Conservation (phyloP, 768 basidiomycete genomes). For the Boletus sp. region DNA sequence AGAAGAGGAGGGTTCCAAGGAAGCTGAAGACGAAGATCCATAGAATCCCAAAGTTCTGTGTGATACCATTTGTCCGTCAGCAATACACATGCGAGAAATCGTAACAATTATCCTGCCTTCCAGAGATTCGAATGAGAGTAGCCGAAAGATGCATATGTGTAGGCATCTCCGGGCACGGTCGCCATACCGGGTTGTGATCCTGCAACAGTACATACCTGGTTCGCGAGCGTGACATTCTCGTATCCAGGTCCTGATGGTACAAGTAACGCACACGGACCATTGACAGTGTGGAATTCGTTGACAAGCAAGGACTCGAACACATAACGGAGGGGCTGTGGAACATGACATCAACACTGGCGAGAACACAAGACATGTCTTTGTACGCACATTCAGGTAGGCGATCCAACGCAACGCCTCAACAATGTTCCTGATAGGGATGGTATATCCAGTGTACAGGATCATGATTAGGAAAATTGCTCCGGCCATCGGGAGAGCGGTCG, state of each 20-base stretch:
- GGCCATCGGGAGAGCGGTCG: conserved; percentile 43
- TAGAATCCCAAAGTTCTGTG: conserved; percentile 43
- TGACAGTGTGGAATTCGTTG: conserved; percentile 47
- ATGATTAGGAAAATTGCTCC: conserved; percentile 37
- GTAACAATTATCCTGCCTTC: conserved; percentile 30
- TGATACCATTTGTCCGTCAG: not conserved
- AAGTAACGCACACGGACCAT: conserved; percentile 36
- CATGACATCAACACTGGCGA: conserved; percentile 31
- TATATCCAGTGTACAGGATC: conserved; percentile 44
- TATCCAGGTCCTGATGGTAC: conserved; percentile 36
- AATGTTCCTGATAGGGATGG: conserved; percentile 24
- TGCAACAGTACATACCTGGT: conserved; percentile 44
- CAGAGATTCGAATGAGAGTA: conserved; percentile 32
- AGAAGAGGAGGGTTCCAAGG: conserved; percentile 34
- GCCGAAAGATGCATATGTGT: conserved; percentile 33
- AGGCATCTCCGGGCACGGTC: conserved; percentile 43
- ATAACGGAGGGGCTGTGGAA: conserved; percentile 30
- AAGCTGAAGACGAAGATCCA: conserved; percentile 43
- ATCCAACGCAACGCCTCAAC: conserved; percentile 18
- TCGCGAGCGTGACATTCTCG: conserved; percentile 28
- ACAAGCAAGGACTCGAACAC: conserved; percentile 34
- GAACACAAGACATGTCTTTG: conserved; percentile 35
- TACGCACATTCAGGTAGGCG: conserved; percentile 21
- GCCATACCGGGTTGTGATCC: conserved; percentile 41
- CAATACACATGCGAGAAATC: not conserved